Percentiles rank a stretch among this genome's conserved stretches.
phyloP scores from a whole-genome alignment of 2,329 filamentous ascomycete species.

The Botrytis porri region DNA sequence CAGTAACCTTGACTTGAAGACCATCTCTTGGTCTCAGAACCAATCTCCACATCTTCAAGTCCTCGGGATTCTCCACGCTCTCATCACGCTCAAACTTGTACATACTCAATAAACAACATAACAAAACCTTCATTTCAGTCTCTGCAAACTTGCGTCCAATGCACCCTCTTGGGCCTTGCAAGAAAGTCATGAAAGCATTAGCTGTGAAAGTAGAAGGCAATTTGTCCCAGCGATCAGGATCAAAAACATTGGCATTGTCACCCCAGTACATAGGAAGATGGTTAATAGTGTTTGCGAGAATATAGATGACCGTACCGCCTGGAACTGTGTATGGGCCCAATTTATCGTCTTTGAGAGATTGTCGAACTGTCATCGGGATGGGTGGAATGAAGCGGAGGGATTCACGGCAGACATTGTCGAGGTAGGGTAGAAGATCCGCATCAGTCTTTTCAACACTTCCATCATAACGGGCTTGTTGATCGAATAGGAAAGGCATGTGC shows the following conservation, averaged over 20 bases:
- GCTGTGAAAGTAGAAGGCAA: constrained; percentile 40
- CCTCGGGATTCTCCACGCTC: constrained; percentile 42
- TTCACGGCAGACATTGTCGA: constrained; percentile 48
- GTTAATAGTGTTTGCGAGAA: constrained; percentile 45
- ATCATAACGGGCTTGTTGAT: constrained; percentile 37
- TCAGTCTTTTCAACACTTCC: constrained; percentile 37
- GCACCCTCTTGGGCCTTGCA: constrained; percentile 38
- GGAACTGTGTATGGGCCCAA: constrained; percentile 44
- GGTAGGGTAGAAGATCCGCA: constrained; percentile 43
- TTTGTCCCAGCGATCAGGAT: constrained; percentile 45
- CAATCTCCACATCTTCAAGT: constrained; percentile 49
- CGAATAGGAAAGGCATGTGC: constrained; percentile 37
- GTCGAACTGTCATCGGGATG: constrained; percentile 37
- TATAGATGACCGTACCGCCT: constrained; percentile 44
- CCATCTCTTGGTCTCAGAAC: constrained; percentile 46
- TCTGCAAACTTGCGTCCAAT: constrained; percentile 40
- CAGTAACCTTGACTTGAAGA: constrained; percentile 12
- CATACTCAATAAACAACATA: constrained; percentile 38
- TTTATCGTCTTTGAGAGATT: constrained; percentile 41
- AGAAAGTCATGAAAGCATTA: constrained; percentile 27
- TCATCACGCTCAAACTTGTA: constrained; percentile 41
- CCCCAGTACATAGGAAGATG: constrained; percentile 43
- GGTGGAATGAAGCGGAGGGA: constrained; percentile 46
- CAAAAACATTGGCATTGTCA: constrained; percentile 41
- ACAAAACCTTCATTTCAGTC: constrained; percentile 39